Evolutionary conservation across 768 basidiomycete genomes (phyloP), one percentile per base, ranked within the genome.

Genomic region (Mycena floridula): DNA sequence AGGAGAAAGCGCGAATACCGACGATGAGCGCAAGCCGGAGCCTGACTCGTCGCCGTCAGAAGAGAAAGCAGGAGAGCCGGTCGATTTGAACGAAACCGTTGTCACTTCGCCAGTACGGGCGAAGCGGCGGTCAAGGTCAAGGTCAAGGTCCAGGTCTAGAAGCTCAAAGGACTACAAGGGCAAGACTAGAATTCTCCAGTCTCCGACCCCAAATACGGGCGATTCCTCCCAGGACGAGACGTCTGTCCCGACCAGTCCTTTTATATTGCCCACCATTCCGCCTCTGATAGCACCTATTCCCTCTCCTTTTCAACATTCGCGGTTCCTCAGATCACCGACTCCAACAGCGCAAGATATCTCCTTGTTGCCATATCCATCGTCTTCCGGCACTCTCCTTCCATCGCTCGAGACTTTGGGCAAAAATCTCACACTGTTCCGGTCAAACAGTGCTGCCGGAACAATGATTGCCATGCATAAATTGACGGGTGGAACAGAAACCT

Each of bases 361-460:
- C 6, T 58, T 78, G 47, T 70, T 78, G 49, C 42, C 32, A 24
- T 82, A 82, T 59, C 77, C 82, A n/a, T 74, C 79, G 15, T 76
- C 82, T 5, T 77, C 82, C 3, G 70, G 82, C 6, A 82, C 81
- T 3, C 84, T 85, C 15, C 62, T 85, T 26, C 89, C 89, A 0
- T 79, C 87, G 3, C 70, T 95, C 5, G 85, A 89, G 54, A 86
- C 84, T 18, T 66, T 94, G 27, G 82, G 83, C 57, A 78, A 72
- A 55, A 84, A 85, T 13, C 75, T 96, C 3, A 84, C 85, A 12
- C 75, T 96, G 3, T 82, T 89, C 56, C 82, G 93, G 16, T 94
- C 93, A 2, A 93, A 94, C 59, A 94, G 92, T 56, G 89, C 88
- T n/a, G 87, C 85, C 18, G n/a, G n/a, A n/a, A 76, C 84, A 39